Conservation (phyloP, 75 land plant genomes). For the Pinus taeda region DNA sequence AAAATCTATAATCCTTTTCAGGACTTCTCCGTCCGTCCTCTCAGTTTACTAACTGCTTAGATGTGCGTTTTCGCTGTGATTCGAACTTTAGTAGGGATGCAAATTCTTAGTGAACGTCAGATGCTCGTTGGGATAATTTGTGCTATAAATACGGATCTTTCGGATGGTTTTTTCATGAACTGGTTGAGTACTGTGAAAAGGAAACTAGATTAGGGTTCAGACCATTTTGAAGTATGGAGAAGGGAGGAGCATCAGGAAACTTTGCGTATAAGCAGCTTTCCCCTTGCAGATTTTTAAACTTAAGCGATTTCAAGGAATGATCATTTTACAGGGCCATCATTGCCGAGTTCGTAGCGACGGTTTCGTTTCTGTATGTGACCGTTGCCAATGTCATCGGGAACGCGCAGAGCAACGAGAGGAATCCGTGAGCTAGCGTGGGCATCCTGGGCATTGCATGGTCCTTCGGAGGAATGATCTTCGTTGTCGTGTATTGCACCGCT, state of each 20-base stretch:
- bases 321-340: slow-evolving; percentile 52
- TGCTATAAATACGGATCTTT: too few species aligned
- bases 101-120: too few species aligned
- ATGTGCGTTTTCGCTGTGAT: too few species aligned
- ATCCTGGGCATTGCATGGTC: slow-evolving; percentile 55
- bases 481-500: slow-evolving; percentile 42
- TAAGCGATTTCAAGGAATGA: slow-evolving; percentile 33
- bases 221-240: too few species aligned
- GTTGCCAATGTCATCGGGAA: slow-evolving; percentile 48
- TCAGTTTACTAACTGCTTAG: too few species aligned
- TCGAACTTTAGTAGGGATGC: too few species aligned
- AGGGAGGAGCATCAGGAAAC: slow-evolving; percentile 12
- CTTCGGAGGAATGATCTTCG: slow-evolving; percentile 28
- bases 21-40: too few species aligned
- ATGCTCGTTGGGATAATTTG: too few species aligned
- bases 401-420: background rate
- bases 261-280: slow-evolving; percentile 41
- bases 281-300: slow-evolving; percentile 20
- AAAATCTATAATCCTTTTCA: too few species aligned
- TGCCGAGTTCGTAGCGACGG: slow-evolving; percentile 52
- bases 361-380: slow-evolving; percentile 7
- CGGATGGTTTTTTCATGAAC: too few species aligned
- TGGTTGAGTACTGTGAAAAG: too few species aligned
- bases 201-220: too few species aligned
- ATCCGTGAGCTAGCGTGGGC: slow-evolving; percentile 38